Conservation (phyloP, 148 eudicot species). For the Mesembryanthemum crystallinum region DNA sequence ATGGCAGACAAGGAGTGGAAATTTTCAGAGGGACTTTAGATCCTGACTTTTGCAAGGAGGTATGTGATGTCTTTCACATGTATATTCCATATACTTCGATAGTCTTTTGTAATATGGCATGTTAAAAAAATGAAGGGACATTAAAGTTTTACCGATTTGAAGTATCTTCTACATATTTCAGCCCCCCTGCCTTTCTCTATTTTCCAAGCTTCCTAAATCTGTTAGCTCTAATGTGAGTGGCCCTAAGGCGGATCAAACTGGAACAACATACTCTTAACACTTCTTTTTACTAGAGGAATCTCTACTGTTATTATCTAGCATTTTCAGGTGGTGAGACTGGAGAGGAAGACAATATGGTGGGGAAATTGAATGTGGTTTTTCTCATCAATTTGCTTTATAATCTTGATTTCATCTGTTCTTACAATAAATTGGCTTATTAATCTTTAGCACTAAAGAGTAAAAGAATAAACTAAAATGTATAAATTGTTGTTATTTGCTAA, state of each 20-base stretch:
- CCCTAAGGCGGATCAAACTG: too few relatives aligned
- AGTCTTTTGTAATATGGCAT: neutral
- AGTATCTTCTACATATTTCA: neutral
- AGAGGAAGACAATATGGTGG: too few relatives aligned
- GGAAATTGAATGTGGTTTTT: too few relatives aligned
- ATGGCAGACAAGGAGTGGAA: constrained; percentile 90
- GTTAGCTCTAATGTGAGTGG: neutral
- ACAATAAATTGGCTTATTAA: neutral
- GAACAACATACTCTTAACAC: too few relatives aligned
- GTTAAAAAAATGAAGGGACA: neutral
- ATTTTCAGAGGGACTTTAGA: constrained; percentile 74
- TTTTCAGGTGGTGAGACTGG: too few relatives aligned
- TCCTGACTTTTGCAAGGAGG: constrained; percentile 77
- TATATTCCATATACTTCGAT: neutral
- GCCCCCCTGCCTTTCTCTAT: neutral
- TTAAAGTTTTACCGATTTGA: neutral
- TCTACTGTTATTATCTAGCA: too few relatives aligned
- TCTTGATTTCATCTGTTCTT: neutral
- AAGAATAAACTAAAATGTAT: too few relatives aligned
- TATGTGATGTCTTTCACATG: constrained; percentile 20
- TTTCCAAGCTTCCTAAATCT: neutral
- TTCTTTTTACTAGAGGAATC: too few relatives aligned
- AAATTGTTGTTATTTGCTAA: neutral
- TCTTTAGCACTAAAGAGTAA: neutral
- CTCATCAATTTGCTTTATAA: neutral